Base-by-base conservation (phyloP, 306 rosid species). In the Urtica urens region DNA sequence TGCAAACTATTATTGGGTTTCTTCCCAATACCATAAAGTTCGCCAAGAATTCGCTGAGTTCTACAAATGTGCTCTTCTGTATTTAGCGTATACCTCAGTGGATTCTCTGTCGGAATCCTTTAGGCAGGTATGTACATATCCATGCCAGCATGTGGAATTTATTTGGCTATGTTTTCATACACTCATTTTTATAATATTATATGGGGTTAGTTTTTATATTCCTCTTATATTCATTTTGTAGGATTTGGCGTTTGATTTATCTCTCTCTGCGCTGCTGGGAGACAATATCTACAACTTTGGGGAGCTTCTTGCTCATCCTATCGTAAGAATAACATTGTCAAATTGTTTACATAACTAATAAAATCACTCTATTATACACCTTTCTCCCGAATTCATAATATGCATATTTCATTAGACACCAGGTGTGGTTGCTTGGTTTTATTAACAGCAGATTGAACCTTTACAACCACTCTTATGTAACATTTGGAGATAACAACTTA, bases 201-300 rank as follows among this genome's bases (percentile, higher is more conserved):
- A 17, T 29, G 29, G 10, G 21, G 7, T 12, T 26, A 25, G 13
- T 23, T 55, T 38, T 46, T 65, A 26, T 29, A 57, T 8, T 15
- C 12, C 10, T 41, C 8, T 6, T 41, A 17, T 18, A 27, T 28
- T 58, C 0, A 46, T 55, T 25, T 69, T 43, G 52, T 60, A 92
- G 99, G 99, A 92, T 80, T 64, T 92, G 80, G 94, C 96, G 5
- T 92, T 86, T 72, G 99, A 92, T 72, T 66, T 92, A 51, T 92
- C 96, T 40, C 99, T 92, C 42, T 82, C 99, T 65, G 99, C 99
- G 4, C 83, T 92, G 13, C 69, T 86, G 56, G 99, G 99, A 62
- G 99, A 92, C 49, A 92, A 92, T 67, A 86, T 92, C 63, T 86
- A 92, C 88, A 92, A 92, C 74, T 92, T 92, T 34, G 99, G 99